A percentile compares a stretch with the other conserved stretches of the same genome.
Conservation (phyloP, 2,329 filamentous ascomycete genomes). For the Purpureocillium lavendulum region DNA sequence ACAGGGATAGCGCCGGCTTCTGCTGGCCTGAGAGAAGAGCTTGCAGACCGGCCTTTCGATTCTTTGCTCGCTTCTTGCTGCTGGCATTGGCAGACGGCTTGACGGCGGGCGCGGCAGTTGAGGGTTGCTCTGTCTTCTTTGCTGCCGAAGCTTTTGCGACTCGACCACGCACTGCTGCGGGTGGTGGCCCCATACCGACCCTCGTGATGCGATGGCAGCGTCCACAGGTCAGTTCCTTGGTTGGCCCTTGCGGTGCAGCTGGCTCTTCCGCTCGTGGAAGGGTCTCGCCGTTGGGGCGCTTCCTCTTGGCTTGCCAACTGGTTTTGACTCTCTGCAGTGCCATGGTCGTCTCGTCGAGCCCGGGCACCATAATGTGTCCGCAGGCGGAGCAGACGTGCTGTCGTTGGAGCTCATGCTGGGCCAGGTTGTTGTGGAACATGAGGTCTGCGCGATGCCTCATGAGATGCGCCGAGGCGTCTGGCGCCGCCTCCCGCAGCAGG, state of each 20-base stretch:
- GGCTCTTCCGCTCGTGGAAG: background rate
- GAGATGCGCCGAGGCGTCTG: slow-evolving; percentile 50
- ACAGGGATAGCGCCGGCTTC: slow-evolving; percentile 35
- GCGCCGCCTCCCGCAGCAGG: slow-evolving; percentile 41
- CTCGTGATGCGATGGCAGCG: slow-evolving; percentile 35
- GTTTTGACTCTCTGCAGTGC: slow-evolving; percentile 23
- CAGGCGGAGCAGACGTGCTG: slow-evolving; percentile 51
- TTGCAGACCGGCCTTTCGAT: slow-evolving; percentile 57
- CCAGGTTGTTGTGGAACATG: slow-evolving; percentile 36
- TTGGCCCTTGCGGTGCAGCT: slow-evolving; percentile 5
- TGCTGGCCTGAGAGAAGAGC: slow-evolving; percentile 49
- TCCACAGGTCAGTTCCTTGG: slow-evolving; percentile 29
- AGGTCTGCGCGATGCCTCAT: slow-evolving; percentile 45
- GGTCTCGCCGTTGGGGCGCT: background rate
- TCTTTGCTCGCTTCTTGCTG: slow-evolving; percentile 59
- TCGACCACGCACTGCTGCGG: slow-evolving; percentile 15
- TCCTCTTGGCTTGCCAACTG: background rate
- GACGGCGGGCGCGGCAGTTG: slow-evolving; percentile 7
- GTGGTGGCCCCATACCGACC: slow-evolving; percentile 30
- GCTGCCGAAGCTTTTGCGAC: slow-evolving; percentile 7
- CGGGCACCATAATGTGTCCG: slow-evolving; percentile 50
- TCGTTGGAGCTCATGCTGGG: slow-evolving; percentile 37
- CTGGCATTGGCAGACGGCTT: slow-evolving; percentile 40
- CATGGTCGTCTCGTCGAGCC: slow-evolving; percentile 30
- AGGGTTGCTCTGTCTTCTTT: slow-evolving; percentile 10